These are phyloP conservation scores for Macroventuria anomochaeta DNA, from an alignment of 2,329 filamentous ascomycete genomes.

Conservation along the genomic window DNA sequence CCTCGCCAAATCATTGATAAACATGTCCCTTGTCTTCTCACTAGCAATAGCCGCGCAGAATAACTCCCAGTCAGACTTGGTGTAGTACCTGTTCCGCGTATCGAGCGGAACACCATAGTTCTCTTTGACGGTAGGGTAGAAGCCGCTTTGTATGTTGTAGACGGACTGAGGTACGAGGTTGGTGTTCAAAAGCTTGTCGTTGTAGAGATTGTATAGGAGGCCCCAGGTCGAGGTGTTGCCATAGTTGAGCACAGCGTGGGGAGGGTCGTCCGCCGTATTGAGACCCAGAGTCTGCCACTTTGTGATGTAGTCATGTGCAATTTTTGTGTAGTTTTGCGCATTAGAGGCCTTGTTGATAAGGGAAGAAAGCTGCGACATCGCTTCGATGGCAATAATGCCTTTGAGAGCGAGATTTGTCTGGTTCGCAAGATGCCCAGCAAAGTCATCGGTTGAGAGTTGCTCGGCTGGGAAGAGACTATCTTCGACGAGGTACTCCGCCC, in stretches of 20 bases:
- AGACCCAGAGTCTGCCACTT: conserved; percentile 76
- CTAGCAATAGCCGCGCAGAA: conserved; percentile 82
- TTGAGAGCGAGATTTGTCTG: conserved; percentile 85
- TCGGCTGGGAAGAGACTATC: conserved; percentile 75
- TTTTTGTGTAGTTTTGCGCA: conserved; percentile 65
- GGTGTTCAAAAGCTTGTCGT: conserved; percentile 59
- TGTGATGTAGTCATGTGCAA: conserved; percentile 69
- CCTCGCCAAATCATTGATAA: conserved; percentile 73
- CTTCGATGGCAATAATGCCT: conserved; percentile 80
- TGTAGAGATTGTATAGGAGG: conserved; percentile 84
- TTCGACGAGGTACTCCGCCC: conserved; percentile 78
- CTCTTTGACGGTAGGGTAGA: conserved; percentile 81
- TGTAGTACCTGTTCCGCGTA: conserved; percentile 75
- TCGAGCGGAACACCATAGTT: conserved; percentile 84
- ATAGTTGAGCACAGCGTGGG: conserved; percentile 81
- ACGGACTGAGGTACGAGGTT: conserved; percentile 75
- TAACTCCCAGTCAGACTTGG: conserved; percentile 91
- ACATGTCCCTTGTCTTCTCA: conserved; percentile 70
- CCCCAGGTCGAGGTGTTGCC: conserved; percentile 82
- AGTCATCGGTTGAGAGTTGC: conserved; percentile 86
- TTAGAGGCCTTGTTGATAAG: conserved; percentile 65
- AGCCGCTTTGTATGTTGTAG: conserved; percentile 80
- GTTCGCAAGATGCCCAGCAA: conserved; percentile 77
- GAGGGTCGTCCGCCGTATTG: conserved; percentile 63
- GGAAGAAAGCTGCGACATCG: conserved; percentile 74